Evolutionary conservation across 805 yeast species (phyloP).

Genomic region (Schwanniomyces occidentalis): DNA sequence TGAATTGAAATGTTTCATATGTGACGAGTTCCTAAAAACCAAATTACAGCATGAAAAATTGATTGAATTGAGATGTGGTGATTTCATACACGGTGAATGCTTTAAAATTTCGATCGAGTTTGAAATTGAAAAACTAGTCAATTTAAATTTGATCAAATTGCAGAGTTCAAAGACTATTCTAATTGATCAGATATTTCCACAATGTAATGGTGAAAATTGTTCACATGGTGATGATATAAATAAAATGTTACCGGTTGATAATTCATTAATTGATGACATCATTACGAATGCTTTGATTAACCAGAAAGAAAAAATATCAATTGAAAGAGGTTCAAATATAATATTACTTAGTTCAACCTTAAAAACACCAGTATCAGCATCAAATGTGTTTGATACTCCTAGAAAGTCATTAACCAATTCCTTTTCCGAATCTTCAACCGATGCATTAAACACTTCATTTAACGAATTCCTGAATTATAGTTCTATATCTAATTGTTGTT

Average conservation of each 20-base stretch:
- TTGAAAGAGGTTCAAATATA: slow-evolving; percentile 4
- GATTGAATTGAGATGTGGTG: slow-evolving; percentile 54
- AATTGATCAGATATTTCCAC: slow-evolving; percentile 7
- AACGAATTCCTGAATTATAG: too few relatives aligned
- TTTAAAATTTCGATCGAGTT: slow-evolving; percentile 28
- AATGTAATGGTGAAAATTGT: slow-evolving; percentile 9
- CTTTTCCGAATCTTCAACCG: slow-evolving; percentile 19
- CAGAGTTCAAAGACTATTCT: not conserved
- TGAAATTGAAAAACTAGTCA: slow-evolving; percentile 7
- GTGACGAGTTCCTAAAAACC: slow-evolving; percentile 51
- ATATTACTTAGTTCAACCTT: slow-evolving; percentile 9
- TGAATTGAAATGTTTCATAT: slow-evolving; percentile 43
- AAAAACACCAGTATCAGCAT: too few relatives aligned
- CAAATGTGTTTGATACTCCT: slow-evolving; percentile 1
- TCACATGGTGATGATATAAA: not conserved
- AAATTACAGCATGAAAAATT: slow-evolving; percentile 46
- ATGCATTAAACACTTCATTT: too few relatives aligned
- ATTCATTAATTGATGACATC: slow-evolving; percentile 5
- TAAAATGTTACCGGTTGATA: slow-evolving; percentile 10
- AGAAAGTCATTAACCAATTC: slow-evolving; percentile 18
- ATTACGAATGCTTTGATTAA: slow-evolving; percentile 7
- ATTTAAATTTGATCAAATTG: not conserved
- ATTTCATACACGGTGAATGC: slow-evolving; percentile 60
- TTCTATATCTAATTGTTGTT: too few relatives aligned
- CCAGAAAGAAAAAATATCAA: slow-evolving; percentile 5